Evolutionary conservation across 805 yeast genomes (phyloP), one percentile per base, ranked within the genome.

Genomic region (Nakazawaea ernobii): DNA sequence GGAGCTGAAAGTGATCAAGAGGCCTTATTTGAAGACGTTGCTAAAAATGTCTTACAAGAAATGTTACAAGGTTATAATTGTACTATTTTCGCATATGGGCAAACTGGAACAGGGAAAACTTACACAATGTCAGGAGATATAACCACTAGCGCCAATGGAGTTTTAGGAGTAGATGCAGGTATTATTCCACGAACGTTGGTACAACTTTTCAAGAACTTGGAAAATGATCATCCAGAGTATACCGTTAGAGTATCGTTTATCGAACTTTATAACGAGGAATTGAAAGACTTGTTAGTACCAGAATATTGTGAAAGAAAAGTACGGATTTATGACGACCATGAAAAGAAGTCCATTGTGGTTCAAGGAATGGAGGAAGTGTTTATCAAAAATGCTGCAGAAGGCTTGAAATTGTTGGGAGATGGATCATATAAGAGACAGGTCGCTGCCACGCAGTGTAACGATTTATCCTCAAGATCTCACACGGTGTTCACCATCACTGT

Each of bases 81-180:
- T 54, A 85, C 96, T 0, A 74, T 88, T 28, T 71, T 89, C 54
- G 95, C 94, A 0, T 74, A 74, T 54, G 80, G 80, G 17, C 95
- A 88, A 74, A 89, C 96, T 0, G 94, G 96, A 1, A 86, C 95
- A 0, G 96, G 96, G 26, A 89, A 88, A 57, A 88, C 96, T 0
- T 81, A 80, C 59, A 68, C 86, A 10, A 80, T 81, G 94, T 79
- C 84, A 6, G 94, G 95, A 6, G 84, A 84, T 43, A 74, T 82
- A 30, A 54, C 78, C 59, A 51, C 68, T 68, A 32, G 69, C 57
- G 47, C 45, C 8, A 42, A 45, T 46, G 56, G 53, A 0, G 50
- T 62, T 44, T 52, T 74, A 32, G 65, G 69, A 42, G 72, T 71
- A 15, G 64, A 73, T 26, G 85, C 88, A 0, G 90, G 88, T 15